These are phyloP conservation scores for Colletotrichum navitas DNA, from an alignment of 2,329 filamentous ascomycete species.

Conservation along the genomic window DNA sequence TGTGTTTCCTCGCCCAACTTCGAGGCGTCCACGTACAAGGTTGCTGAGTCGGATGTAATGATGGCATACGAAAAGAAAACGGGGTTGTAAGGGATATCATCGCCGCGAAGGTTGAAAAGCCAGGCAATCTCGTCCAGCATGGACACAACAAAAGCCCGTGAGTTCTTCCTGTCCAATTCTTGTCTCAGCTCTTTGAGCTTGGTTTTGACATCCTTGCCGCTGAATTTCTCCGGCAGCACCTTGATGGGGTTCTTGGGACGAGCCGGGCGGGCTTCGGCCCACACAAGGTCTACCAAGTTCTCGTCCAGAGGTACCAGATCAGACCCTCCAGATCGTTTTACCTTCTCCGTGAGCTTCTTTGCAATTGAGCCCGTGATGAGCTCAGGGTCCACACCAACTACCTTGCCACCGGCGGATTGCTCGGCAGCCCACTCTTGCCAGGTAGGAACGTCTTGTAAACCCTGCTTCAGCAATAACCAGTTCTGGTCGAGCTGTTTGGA, in stretches of 20 bases:
- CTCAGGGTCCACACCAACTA: slow-evolving; percentile 90
- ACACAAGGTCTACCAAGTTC: slow-evolving; percentile 93
- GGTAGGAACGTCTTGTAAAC: slow-evolving; percentile 91
- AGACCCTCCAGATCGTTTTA: slow-evolving; percentile 86
- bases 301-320: slow-evolving; percentile 80
- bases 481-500: slow-evolving; percentile 90
- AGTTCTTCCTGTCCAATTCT: slow-evolving; percentile 91
- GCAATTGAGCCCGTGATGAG: slow-evolving; percentile 77
- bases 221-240: slow-evolving; percentile 77
- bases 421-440: slow-evolving; percentile 97
- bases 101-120: slow-evolving; percentile 97
- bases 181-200: slow-evolving; percentile 92
- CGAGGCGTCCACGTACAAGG: slow-evolving; percentile 84
- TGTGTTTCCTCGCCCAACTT: slow-evolving; percentile 80
- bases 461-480: slow-evolving; percentile 93
- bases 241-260: slow-evolving; percentile 82
- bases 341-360: slow-evolving; percentile 83
- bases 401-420: slow-evolving; percentile 87
- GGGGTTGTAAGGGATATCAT: slow-evolving; percentile 96
- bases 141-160: slow-evolving; percentile 87
- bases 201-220: slow-evolving; percentile 84
- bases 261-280: slow-evolving; percentile 79
- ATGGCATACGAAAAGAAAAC: slow-evolving; percentile 98
- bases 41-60: slow-evolving; percentile 81
- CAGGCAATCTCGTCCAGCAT: slow-evolving; percentile 98